Conservation (phyloP, 2,329 filamentous ascomycete genomes). For the Leptographium radiaticola region DNA sequence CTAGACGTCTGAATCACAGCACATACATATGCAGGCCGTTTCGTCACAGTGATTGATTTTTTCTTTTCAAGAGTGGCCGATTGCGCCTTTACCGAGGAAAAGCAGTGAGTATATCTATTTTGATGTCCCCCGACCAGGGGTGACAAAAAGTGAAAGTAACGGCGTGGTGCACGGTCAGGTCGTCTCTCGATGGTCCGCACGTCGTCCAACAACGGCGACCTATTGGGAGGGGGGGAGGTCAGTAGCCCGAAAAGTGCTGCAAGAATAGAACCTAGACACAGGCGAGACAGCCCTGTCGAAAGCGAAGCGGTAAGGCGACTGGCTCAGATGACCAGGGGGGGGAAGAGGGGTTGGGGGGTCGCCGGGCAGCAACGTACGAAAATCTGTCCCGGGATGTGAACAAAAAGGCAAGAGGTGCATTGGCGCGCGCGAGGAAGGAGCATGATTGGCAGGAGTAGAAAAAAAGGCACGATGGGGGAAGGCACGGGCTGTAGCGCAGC, state of each 20-base stretch:
- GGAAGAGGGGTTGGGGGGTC: not conserved
- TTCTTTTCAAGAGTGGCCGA: too few relatives aligned
- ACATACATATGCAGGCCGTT: slow-evolving; percentile 7
- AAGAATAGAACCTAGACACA: too few relatives aligned
- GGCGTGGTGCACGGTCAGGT: too few relatives aligned
- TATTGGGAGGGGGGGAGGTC: too few relatives aligned
- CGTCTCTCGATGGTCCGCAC: too few relatives aligned
- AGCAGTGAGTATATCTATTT: too few relatives aligned
- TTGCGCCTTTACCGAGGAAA: too few relatives aligned
- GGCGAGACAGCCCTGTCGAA: not conserved
- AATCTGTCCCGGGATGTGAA: not conserved
- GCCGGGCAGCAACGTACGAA: not conserved
- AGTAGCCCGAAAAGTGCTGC: too few relatives aligned
- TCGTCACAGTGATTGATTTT: not conserved
- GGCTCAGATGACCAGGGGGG: not conserved
- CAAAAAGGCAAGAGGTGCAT: not conserved
- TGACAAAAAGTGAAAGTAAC: not conserved
- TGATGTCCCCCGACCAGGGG: too few relatives aligned
- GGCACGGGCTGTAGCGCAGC: not conserved
- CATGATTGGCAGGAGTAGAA: not conserved
- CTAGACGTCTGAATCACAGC: slow-evolving; percentile 10
- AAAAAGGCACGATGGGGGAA: not conserved
- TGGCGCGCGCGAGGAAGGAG: not conserved
- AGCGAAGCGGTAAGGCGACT: not conserved
- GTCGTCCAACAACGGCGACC: too few relatives aligned